Conservation (phyloP, 2,329 filamentous ascomycete genomes). For the Lithohypha guttulata region DNA sequence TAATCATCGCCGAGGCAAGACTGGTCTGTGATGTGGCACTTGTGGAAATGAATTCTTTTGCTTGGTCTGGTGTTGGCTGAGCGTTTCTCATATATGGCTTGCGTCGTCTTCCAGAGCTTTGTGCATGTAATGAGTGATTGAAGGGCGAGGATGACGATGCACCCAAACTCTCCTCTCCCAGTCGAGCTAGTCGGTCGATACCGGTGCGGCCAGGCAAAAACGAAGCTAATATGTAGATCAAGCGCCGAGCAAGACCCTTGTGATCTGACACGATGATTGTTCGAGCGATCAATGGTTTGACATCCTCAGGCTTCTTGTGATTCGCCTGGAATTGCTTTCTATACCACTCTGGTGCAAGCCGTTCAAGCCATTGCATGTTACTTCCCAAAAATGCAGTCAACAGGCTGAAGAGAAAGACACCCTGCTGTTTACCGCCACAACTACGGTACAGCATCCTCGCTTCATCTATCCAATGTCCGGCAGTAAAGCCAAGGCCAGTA, state of each 20-base stretch:
- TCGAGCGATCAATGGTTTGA: constrained; percentile 40
- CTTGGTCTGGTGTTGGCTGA: background rate
- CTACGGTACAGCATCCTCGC: constrained; percentile 46
- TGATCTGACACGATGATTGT: constrained; percentile 48
- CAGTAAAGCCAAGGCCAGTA: constrained; percentile 45
- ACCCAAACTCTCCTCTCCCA: constrained; percentile 15
- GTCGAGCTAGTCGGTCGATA: constrained; percentile 11
- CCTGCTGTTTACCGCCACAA: constrained; percentile 45
- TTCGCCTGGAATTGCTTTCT: constrained; percentile 39
- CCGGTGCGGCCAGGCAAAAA: constrained; percentile 38
- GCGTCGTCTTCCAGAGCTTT: background rate
- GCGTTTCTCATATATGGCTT: background rate
- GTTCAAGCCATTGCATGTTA: constrained; percentile 50
- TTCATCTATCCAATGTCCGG: constrained; percentile 52
- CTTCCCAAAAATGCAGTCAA: constrained; percentile 50
- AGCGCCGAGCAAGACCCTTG: constrained; percentile 48
- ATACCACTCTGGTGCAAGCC: constrained; percentile 45
- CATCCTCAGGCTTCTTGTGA: constrained; percentile 39
- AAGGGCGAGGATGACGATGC: constrained; percentile 36
- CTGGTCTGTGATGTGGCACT: constrained; percentile 37
- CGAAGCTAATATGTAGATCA: constrained; percentile 48
- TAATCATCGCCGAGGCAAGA: constrained; percentile 11
- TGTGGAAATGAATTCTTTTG: constrained; percentile 24
- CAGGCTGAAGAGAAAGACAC: constrained; percentile 49
- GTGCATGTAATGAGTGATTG: constrained; percentile 28